Base-by-base conservation (phyloP, 2,329 filamentous ascomycete species). In the Botrytis deweyae region DNA sequence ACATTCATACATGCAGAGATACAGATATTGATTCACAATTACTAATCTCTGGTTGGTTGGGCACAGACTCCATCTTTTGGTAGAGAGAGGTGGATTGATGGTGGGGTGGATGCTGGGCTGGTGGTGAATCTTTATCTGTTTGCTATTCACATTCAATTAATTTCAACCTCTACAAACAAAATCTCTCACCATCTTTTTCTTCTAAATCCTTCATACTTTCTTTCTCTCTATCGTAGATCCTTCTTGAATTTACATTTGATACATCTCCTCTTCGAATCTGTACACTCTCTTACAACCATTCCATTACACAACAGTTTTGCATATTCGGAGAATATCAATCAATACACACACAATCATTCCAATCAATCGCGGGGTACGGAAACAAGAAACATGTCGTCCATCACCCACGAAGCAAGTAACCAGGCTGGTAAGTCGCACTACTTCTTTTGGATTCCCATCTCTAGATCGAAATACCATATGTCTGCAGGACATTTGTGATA, bases 351-450 rank as follows among this genome's bases (percentile, higher is more conserved):
- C 20, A 42, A 20, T 38, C 46, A 55, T 38, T 22, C n/a, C 55
- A 46, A n/a, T 20, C 14, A 46, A 65, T 52, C 70, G 59, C 69
- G 69, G 69, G 69, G 69, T 72, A 33, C 22, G 4, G 22, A 52
- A 52, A 52, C 46, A 42, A 63, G 20, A 40, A 72, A 71, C 1
- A 72, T 72, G 70, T 65, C 59, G 18, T 36, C 22, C 29, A 58
- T 29, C 25, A 58, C 25, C 36, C 52, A 40, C 33, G n/a, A n/a
- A 55, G n/a, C 59, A 52, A 65, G 44, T 16, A 36, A 25, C 33
- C 46, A 38, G 29, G 33, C 68, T 33, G 70, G 70, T 72, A 22
- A 66, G 70, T 72, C 6, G 40, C 70, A 72, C 61, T 16, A 36
- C 42, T 65, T 40, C 33, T 18, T 6, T 63, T 22, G 25, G 42